Base-by-base conservation (phyloP, 2,329 filamentous ascomycete species). In the Sporothrix inflata region DNA sequence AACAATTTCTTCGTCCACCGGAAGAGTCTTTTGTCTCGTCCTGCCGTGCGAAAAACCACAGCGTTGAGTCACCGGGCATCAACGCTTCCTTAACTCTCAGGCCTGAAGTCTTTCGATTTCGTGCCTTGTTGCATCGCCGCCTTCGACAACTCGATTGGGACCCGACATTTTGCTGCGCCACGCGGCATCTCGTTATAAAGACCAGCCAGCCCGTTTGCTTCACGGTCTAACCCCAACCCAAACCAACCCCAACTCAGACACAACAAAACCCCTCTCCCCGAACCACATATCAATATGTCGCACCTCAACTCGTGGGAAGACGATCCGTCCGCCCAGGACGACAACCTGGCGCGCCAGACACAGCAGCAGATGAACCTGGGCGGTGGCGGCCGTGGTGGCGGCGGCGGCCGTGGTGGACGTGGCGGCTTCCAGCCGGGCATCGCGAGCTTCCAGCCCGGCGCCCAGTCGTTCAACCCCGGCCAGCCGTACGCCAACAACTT, bases 281-380 rank as follows among this genome's bases (percentile, higher is more conserved):
- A 42, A 38, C 16, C 49, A 1, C 53, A n/a, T 30, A 19, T 4
- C 47, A 45, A 75, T 34, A 76, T 76, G 75, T 73, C 94, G 78
- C 90, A 94, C 82, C 92, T 94, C 79, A 94, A 97, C 82, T 97
- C 94, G 75, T 98, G 96, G 93, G 94, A 98, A 84, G 94, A 97
- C 79, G 93, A 94, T 79, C 90, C 91, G 78, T 86, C 91, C 71
- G 90, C 89, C 75, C 91, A 93, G 85, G 91, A 94, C 78, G 91
- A 93, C 78, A 89, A 89, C 81, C 89, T 97, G 82, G 89, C 92
- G 74, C 90, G 90, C 78, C 92, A 94, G 85, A 84, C 92, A 49
- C 89, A 91, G 81, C 89, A 91, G 81, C 90, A 92, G 81, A 87
- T 94, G 81, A 93, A 94, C 81, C 81, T 94, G 79, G 92, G 91